Evolutionary conservation across 2,329 filamentous ascomycete species (phyloP).

Genomic region (Colletotrichum sojae): DNA sequence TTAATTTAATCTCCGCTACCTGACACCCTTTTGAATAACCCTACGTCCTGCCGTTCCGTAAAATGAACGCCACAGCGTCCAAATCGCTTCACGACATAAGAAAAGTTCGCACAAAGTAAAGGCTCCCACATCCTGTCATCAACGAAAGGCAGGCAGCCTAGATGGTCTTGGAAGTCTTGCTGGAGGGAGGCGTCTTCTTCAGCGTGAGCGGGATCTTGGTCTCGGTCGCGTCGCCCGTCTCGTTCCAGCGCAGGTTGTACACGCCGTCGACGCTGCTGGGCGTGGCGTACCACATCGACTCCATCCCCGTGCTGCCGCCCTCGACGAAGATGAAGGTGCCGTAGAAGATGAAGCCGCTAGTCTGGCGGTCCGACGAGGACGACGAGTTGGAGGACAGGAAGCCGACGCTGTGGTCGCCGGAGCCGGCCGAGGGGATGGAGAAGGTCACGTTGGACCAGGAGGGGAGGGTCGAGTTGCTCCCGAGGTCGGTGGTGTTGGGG

Average conservation of each 20-base stretch:
- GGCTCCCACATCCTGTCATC: too few species aligned
- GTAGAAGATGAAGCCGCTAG: conserved; percentile 47
- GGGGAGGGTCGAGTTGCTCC: conserved; percentile 21
- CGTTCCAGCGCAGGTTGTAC: conserved; percentile 46
- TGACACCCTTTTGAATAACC: conserved; percentile 2
- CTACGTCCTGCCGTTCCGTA: neutral
- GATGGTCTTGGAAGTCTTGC: neutral
- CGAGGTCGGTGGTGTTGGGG: conserved; percentile 40
- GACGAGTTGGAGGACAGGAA: conserved; percentile 39
- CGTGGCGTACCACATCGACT: conserved; percentile 44
- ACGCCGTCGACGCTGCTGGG: conserved; percentile 40
- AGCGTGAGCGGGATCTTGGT: conserved; percentile 42
- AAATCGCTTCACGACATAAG: neutral
- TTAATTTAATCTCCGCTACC: neutral
- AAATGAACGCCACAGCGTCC: neutral
- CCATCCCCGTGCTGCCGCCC: conserved; percentile 25
- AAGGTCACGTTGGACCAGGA: conserved; percentile 46
- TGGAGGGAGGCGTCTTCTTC: conserved; percentile 42
- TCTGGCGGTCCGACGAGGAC: conserved; percentile 24
- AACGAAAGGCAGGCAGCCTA: neutral
- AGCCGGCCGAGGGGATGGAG: conserved; percentile 42
- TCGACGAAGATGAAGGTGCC: conserved; percentile 42
- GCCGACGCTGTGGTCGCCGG: conserved; percentile 42
- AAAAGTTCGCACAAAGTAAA: neutral
- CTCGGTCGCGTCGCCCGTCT: conserved; percentile 31